Base-by-base conservation (phyloP, 2,329 filamentous ascomycete species). In the Neurospora sp. region DNA sequence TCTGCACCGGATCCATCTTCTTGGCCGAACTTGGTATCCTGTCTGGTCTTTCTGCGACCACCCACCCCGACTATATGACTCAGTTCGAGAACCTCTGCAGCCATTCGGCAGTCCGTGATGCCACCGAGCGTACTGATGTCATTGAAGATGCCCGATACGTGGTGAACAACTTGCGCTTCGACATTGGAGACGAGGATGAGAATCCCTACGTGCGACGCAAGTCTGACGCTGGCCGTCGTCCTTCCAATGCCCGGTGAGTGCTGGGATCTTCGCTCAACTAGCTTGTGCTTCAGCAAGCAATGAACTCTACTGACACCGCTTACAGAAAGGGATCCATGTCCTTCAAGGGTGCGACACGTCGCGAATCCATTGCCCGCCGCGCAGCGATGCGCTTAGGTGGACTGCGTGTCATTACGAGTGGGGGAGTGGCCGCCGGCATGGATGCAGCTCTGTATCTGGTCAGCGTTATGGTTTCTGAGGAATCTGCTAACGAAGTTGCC, bases 121-220 rank as follows among this genome's bases (percentile, higher is more conserved):
- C 91, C 74, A 86, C 88, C 70, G 90, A 93, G 82, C 90, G 91
- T 77, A 93, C 91, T 76, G 92, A 96, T 77, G 91, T 96, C 73
- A 86, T 95, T 77, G 92, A 96, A 77, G 90, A 92, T 73, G 85
- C 86, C 77, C 87, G 92, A 77, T 96, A 96, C 78, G 92, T 96
- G 23, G 93, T 96, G 79, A 96, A 96, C 85, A 96, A 96, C 81
- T 89, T 93, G 71, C 91, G 93, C 75, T 96, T 95, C 79, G 92
- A 96, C 76, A 84, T 96, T 75, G 90, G 91, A 72, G 89, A 94
- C 77, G 88, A 91, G 77, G 91, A 94, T 73, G 90, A 93, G 80
- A 95, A 93, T 80, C 91, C 91, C 39, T 95, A 95, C 81, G 90
- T 96, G 79, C 86, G 91, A 76, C 89, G 87, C 83, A 92, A 91